A percentile compares a stretch with the other conserved stretches of the same genome.
Evolutionary conservation across 2,329 filamentous ascomycete genomes (phyloP).

Genomic region (Fusarium proliferatum): DNA sequence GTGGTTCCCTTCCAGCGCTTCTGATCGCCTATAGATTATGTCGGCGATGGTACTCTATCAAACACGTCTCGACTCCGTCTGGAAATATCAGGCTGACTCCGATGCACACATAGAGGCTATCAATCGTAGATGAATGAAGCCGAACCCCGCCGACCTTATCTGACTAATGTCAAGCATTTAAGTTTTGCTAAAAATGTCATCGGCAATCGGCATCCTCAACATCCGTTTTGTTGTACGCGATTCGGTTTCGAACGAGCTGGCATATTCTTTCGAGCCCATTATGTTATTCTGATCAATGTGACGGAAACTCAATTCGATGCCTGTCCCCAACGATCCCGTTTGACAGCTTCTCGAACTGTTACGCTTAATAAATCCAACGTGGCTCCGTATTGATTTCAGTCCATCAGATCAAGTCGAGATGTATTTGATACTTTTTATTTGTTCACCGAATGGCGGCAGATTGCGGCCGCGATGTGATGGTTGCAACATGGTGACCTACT

Average conservation of each 20-base stretch:
- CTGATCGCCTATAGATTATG: not conserved
- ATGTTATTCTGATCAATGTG: not conserved
- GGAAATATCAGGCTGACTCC: not conserved
- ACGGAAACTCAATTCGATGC: not conserved
- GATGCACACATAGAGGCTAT: not conserved
- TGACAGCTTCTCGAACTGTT: not conserved
- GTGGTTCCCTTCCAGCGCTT: slow-evolving; percentile 1
- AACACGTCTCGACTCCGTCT: not conserved
- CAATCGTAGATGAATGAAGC: not conserved
- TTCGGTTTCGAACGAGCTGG: slow-evolving; percentile 24
- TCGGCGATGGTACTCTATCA: not conserved
- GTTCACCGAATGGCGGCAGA: slow-evolving; percentile 10
- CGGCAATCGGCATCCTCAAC: slow-evolving; percentile 3
- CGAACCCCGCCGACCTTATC: not conserved
- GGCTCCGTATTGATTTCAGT: not conserved
- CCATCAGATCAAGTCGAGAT: not conserved
- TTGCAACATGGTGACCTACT: not conserved
- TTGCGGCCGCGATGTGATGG: not conserved
- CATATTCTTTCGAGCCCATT: not conserved
- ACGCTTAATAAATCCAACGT: not conserved
- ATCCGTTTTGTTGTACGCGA: slow-evolving; percentile 10
- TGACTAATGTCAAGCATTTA: not conserved
- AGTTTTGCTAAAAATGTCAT: not conserved
- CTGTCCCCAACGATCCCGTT: not conserved
- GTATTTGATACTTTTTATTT: slow-evolving; percentile 9